These are phyloP conservation scores for Nidula microcarpa DNA, from an alignment of 768 basidiomycete genomes.

Conservation along the genomic window DNA sequence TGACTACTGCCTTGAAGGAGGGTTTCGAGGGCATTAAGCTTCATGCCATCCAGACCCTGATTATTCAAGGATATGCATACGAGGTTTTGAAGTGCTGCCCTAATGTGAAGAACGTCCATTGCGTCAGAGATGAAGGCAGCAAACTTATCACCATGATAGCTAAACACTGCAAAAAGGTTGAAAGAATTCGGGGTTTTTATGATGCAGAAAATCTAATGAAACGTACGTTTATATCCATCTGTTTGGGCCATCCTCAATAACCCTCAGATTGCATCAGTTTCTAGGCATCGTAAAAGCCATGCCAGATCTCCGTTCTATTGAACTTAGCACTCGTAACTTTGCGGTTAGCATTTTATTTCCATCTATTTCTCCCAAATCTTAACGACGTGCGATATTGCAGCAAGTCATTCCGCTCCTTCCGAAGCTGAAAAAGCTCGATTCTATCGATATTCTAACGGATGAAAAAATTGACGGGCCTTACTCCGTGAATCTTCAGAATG, in stretches of 20 bases:
- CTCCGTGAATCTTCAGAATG: too few species aligned
- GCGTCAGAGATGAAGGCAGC: not conserved
- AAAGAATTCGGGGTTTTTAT: not conserved
- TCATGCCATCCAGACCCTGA: not conserved
- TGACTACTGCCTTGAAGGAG: not conserved
- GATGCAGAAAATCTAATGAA: not conserved
- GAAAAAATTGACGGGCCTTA: too few species aligned
- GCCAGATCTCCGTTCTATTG: not conserved
- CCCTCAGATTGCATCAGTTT: not conserved
- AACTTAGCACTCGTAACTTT: not conserved
- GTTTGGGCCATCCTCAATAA: not conserved
- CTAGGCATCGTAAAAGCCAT: slow-evolving; percentile 4
- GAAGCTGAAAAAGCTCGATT: too few species aligned
- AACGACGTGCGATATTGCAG: too few species aligned
- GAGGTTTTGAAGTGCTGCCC: not conserved
- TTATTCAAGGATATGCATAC: not conserved
- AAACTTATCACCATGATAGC: slow-evolving; percentile 1
- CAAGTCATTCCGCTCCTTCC: too few species aligned
- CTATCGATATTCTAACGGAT: too few species aligned
- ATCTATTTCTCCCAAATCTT: too few species aligned
- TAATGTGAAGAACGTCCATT: slow-evolving; percentile 1
- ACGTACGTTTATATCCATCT: not conserved
- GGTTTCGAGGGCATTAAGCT: not conserved
- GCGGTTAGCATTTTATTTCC: not conserved
- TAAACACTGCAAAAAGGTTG: slow-evolving; percentile 1